Base-by-base conservation (phyloP, 2,329 filamentous ascomycete species). In the Verticillium zaregamsianum region DNA sequence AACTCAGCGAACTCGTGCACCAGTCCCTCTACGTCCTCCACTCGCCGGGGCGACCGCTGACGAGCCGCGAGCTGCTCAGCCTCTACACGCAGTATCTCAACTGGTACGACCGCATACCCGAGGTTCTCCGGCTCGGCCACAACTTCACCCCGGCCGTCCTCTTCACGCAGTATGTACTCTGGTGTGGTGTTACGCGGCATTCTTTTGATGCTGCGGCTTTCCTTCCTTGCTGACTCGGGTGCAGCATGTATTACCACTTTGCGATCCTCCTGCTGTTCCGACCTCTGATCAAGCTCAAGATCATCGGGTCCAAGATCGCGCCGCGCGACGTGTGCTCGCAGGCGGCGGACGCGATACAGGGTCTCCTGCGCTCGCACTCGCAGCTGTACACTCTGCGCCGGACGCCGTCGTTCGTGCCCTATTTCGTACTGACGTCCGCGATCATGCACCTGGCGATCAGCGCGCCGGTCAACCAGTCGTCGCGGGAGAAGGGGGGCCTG, bases 61-160 rank as follows among this genome's bases (percentile, higher is more conserved):
- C 86, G 0, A 87, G 86, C 65, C 81, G 83, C 45, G 84, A 85
- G 45, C 76, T 92, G 2, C 77, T 91, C 9, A 81, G 79, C 57
- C 85, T 86, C 31, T 91, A 92, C 66, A 86, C 83, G 0, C 83
- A 87, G 66, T 92, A 90, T 66, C 79, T 90, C 17, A 82, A 86
- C 59, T 93, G 90, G 90, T 91, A 91, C 70, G 84, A 86, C 62
- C 79, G 77, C 31, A 83, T 93, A 63, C 90, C 90, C 0, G 81
- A 85, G 62, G 82, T 85, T 2, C 77, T 92, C 58, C 79, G 83
- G 25, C 73, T 92, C 3, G 86, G 86, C 2, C 83, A 89, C 63
- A 90, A 88, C 66, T 90, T 90, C 59, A 89, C 89, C 3, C 89
- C 90, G 12, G 87, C 90, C 55, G 88, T 92, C 39, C 75, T 93